phyloP scores from a whole-genome alignment of 2,329 filamentous ascomycete genomes.

The Aspergillus sp. region DNA sequence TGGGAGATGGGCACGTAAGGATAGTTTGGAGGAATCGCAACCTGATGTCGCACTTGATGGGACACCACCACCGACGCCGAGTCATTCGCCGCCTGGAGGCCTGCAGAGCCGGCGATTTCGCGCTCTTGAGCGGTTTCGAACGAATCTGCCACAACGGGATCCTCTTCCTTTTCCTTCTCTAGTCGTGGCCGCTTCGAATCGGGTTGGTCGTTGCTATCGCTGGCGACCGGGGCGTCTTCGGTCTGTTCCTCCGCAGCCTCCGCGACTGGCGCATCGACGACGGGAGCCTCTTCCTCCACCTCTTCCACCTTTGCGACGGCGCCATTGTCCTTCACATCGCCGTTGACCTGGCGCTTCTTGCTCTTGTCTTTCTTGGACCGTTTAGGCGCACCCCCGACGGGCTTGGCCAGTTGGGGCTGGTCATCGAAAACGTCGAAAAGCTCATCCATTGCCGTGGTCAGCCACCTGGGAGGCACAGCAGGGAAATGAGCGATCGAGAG shows the following conservation, averaged over 20 bases:
- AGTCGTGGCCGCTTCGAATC: conserved; percentile 49
- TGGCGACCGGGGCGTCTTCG: conserved; percentile 14
- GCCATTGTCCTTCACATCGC: conserved; percentile 63
- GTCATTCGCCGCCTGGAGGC: conserved; percentile 63
- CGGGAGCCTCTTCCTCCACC: conserved; percentile 28
- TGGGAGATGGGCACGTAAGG: conserved; percentile 92
- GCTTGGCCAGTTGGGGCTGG: conserved; percentile 50
- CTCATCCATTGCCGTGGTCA: conserved; percentile 62
- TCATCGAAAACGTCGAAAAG: conserved; percentile 82
- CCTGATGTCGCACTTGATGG: conserved; percentile 98
- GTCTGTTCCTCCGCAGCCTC: conserved; percentile 17
- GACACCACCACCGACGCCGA: conserved; percentile 71
- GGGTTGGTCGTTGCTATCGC: conserved; percentile 37
- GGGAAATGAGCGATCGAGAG: conserved; percentile 14
- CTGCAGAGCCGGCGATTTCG: conserved; percentile 79
- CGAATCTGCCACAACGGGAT: conserved; percentile 83
- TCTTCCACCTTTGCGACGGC: conserved; percentile 35
- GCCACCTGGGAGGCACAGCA: conserved; percentile 14
- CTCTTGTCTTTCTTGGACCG: conserved; percentile 59
- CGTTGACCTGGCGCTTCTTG: conserved; percentile 86
- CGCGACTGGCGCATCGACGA: conserved; percentile 20
- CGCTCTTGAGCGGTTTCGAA: conserved; percentile 94
- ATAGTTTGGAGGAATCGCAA: conserved; percentile 90
- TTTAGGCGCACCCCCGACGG: conserved; percentile 32
- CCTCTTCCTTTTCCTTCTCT: conserved; percentile 63